These are phyloP conservation scores for Penicillium coffeae DNA, from an alignment of 495 filamentous ascomycete species.

Conservation along the genomic window DNA sequence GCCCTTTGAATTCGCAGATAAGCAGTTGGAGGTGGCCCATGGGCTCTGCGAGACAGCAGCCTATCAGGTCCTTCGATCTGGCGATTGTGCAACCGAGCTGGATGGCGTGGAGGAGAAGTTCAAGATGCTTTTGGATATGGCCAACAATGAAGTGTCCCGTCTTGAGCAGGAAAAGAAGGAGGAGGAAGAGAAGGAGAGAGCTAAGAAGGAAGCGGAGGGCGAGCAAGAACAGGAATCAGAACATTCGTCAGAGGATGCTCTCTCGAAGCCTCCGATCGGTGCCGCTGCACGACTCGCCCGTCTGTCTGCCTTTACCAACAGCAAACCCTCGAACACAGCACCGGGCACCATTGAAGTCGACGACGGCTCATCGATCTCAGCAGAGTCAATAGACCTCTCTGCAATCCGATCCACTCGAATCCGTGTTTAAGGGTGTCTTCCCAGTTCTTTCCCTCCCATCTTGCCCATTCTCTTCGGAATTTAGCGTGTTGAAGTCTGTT, in stretches of 20 bases:
- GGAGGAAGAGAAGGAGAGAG: constrained; percentile 15
- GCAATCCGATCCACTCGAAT: constrained; percentile 39
- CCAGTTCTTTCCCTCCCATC: constrained; percentile 5
- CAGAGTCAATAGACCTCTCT: constrained; percentile 40
- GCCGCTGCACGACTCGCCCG: constrained; percentile 20
- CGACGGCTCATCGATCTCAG: constrained; percentile 32
- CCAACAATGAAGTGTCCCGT: constrained; percentile 37
- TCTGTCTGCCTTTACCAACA: constrained; percentile 13
- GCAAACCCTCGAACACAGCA: constrained; percentile 7
- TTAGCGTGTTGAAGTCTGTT: constrained; percentile 22
- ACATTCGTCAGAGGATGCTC: constrained; percentile 2
- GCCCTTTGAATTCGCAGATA: constrained; percentile 68
- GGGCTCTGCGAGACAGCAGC: constrained; percentile 78
- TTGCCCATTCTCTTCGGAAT: too few species aligned
- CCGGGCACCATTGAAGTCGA: constrained; percentile 40
- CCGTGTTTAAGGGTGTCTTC: constrained; percentile 13
- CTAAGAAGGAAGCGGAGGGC: constrained; percentile 13
- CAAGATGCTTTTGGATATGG: constrained; percentile 36
- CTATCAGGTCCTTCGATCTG: constrained; percentile 80
- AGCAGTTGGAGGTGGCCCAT: constrained; percentile 72
- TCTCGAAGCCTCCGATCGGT: constrained; percentile 15
- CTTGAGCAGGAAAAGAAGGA: constrained; percentile 35
- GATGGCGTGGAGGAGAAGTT: constrained; percentile 59
- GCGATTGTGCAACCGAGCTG: constrained; percentile 73
- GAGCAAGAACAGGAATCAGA: constrained; percentile 4